Evolutionary conservation across 495 filamentous ascomycete genomes (phyloP).

Genomic region (Trypethelium eluteriae): DNA sequence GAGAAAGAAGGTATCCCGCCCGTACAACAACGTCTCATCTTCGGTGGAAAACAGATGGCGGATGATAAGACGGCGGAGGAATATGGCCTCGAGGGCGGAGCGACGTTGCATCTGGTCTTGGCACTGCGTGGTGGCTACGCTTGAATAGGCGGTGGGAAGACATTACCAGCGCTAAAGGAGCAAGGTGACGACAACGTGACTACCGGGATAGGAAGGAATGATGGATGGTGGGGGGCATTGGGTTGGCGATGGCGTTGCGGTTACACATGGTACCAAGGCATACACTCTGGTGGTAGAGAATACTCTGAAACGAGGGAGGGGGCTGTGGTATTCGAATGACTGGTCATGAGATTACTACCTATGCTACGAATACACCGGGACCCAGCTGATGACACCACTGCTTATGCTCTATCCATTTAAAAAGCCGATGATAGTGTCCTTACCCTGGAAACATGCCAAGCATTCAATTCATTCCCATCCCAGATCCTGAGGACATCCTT

Average conservation of each 20-base stretch:
- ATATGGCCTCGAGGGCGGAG: slow-evolving; percentile 84
- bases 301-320: too few species aligned
- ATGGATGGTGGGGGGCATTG: background rate
- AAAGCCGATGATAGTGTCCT: too few species aligned
- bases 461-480: background rate
- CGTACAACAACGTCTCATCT: slow-evolving; percentile 93
- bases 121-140: slow-evolving; percentile 70
- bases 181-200: background rate
- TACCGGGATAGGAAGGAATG: background rate
- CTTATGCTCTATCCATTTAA: too few species aligned
- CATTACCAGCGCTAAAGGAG: background rate
- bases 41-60: slow-evolving; percentile 93
- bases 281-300: background rate
- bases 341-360: too few species aligned
- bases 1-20: slow-evolving; percentile 98
- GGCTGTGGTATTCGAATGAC: background rate
- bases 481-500: background rate
- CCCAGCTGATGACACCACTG: too few species aligned
- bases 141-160: slow-evolving; percentile 11
- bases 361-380: background rate
- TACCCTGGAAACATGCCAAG: background rate
- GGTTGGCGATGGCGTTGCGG: slow-evolving; percentile 3
- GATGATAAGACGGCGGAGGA: slow-evolving; percentile 83
- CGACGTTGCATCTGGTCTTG: slow-evolving; percentile 89
- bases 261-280: background rate